These are phyloP conservation scores for Dittrichia graveolens DNA, from an alignment of 129 eudicot genomes.

Conservation along the genomic window DNA sequence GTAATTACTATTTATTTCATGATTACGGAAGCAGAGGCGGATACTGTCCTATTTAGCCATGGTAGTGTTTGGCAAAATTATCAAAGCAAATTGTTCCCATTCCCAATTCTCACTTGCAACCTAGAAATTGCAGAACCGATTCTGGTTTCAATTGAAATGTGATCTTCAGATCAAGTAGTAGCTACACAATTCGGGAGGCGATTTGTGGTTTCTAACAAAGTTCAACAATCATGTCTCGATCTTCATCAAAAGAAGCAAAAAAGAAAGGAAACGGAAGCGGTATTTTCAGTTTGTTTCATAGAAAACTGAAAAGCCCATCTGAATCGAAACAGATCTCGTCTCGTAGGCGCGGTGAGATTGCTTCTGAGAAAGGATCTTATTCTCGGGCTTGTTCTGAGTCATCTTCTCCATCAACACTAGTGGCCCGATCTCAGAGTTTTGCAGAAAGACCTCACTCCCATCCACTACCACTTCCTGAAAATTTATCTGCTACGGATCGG, in stretches of 20 bases:
- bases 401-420: conserved; percentile 42
- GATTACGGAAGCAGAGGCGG: conserved; percentile 39
- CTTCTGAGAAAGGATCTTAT: conserved; percentile 44
- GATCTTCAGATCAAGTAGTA: conserved; percentile 22
- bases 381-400: conserved; percentile 36
- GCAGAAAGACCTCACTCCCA: conserved; percentile 47
- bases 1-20: conserved; percentile 43
- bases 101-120: conserved; percentile 28
- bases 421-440: conserved; percentile 53
- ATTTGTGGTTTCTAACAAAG: conserved; percentile 18
- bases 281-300: conserved; percentile 45
- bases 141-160: conserved; percentile 16
- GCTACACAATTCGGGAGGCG: conserved; percentile 12
- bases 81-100: conserved; percentile 30
- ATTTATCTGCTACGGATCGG: conserved; percentile 10
- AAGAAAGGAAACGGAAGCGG: conserved; percentile 46
- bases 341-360: conserved; percentile 33
- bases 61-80: conserved; percentile 28
- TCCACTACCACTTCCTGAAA: conserved; percentile 59
- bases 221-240: conserved; percentile 48
- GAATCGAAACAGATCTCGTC: conserved; percentile 38
- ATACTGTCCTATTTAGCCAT: conserved; percentile 41
- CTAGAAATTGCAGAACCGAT: conserved; percentile 24
- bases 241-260: conserved; percentile 55
- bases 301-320: conserved; percentile 49